A percentile compares a stretch with the other conserved stretches of the same genome.
phyloP scores from a whole-genome alignment of 805 yeast genomes.

The Ogataea parapolymorpha region DNA sequence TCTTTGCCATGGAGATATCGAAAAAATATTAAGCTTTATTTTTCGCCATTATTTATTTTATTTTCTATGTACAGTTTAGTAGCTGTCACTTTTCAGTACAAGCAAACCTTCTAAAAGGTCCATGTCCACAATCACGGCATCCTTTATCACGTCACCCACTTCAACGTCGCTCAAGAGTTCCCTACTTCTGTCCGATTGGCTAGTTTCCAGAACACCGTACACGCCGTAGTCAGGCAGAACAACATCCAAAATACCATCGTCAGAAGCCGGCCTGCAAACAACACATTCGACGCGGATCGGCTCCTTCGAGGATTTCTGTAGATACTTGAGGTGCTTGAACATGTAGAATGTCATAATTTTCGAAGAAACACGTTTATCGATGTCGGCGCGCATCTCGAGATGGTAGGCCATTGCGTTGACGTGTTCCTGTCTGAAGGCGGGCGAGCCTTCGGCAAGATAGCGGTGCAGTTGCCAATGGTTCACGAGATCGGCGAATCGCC shows the following conservation, averaged over 20 bases:
- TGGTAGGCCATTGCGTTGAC: conserved; percentile 39
- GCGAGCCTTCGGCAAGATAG: conserved; percentile 29
- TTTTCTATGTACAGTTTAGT: conserved; percentile 10
- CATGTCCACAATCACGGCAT: conserved; percentile 38
- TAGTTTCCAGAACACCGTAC: conserved; percentile 26
- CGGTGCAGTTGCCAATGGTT: conserved; percentile 75
- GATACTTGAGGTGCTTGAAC: conserved; percentile 28
- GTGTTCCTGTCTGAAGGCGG: conserved; percentile 33
- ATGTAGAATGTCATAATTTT: conserved; percentile 29
- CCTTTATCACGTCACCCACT: conserved; percentile 42
- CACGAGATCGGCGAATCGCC: conserved; percentile 77
- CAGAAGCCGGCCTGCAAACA: conserved; percentile 40
- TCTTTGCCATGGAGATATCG: conserved; percentile 28
- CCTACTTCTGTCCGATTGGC: conserved; percentile 19
- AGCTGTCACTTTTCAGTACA: conserved; percentile 28
- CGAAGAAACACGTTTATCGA: conserved; percentile 29
- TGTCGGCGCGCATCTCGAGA: conserved; percentile 42
- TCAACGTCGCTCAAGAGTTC: conserved; percentile 29
- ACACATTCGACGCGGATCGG: conserved; percentile 39
- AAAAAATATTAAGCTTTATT: background rate
- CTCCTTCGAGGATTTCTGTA: conserved; percentile 15
- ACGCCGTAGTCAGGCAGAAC: conserved; percentile 33
- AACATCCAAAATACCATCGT: conserved; percentile 34
- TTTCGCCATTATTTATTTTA: background rate
- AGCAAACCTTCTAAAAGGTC: conserved; percentile 44